Percentiles rank a stretch among this genome's conserved stretches.
These are phyloP conservation scores for Sphenostylis stenocarpa DNA, from an alignment of 306 rosid genomes.

Conservation along the genomic window DNA sequence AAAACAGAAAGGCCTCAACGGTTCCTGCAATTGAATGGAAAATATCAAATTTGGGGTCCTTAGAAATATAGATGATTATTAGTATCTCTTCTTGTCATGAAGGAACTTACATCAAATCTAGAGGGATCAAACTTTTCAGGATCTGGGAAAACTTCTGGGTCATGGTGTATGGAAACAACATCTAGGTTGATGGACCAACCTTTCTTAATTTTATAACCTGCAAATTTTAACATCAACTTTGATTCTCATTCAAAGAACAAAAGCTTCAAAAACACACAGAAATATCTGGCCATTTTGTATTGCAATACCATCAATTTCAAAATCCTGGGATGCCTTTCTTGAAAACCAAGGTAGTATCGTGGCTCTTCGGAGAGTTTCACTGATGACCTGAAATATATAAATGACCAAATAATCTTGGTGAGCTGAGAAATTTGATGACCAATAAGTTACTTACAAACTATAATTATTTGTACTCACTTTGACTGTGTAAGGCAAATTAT, in stretches of 20 bases:
- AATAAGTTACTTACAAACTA: neutral
- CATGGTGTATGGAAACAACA: conserved; percentile 88
- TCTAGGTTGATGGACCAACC: conserved; percentile 84
- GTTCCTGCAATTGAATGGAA: conserved; percentile 51
- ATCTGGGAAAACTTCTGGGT: conserved; percentile 56
- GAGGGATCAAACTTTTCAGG: conserved; percentile 76
- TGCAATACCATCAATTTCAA: conserved; percentile 68
- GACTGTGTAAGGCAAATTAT: conserved; percentile 75
- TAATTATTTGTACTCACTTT: conserved; percentile 49
- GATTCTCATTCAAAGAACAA: neutral
- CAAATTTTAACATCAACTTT: conserved; percentile 22
- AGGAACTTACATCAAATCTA: conserved; percentile 71
- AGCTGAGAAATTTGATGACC: conserved; percentile 13
- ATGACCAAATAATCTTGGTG: neutral
- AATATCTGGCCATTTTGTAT: neutral
- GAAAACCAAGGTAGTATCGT: conserved; percentile 87
- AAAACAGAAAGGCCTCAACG: conserved; percentile 65
- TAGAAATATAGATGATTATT: neutral
- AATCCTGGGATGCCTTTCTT: conserved; percentile 83
- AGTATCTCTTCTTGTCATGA: neutral
- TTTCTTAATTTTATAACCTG: conserved; percentile 75
- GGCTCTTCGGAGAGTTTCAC: conserved; percentile 82
- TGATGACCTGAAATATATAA: conserved; percentile 56
- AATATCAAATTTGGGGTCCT: neutral
- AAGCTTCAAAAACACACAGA: neutral